Evolutionary conservation across 768 basidiomycete species (phyloP), one percentile per base, ranked within the genome.

Genomic region (Daedaleopsis nitida): DNA sequence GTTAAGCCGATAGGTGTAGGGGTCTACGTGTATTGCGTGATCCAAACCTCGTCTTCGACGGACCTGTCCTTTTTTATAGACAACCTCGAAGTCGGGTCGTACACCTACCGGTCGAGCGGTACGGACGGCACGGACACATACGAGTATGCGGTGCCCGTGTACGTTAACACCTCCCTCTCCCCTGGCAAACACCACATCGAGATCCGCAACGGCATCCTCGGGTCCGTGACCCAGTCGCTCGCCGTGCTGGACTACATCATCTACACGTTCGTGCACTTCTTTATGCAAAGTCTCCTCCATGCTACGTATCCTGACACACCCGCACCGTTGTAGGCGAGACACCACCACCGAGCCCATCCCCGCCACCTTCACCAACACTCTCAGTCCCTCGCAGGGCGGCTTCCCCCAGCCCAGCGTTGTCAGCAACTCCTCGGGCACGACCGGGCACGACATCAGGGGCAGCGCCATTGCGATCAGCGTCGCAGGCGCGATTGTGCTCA

Each of bases 41-140:
- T 77, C 12, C 67, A 77, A 0, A 66, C 70, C 52, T 66, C 70
- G 1, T 59, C 52, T 23, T 47, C 72, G 52, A 58, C 70, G 0
- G 70, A 77, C 57, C 66, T 80, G 69, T 65, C 66, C 3, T 79
- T 80, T 63, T 65, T 72, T n/a, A 68, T 80, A 48, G 78, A 81
- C 60, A 64, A 65, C 21, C 60, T 70, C 14, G 21, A 58, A 10
- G 73, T 67, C 8, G 77, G 76, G 13, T 61, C 60, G 5, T 79
- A 73, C 52, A 47, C 21, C 1, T 65, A 55, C 14, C n/a, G 56
- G 13, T 64, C 74, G 5, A 47, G 67, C 21, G 71, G 67, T 2
- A 27, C 60, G 16, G 13, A 35, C 10, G 62, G 56, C 1, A 27
- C 60, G 16, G 13, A 35, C 13, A 63, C 57, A 1, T 76, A 71